Base-by-base conservation (phyloP, 2,329 filamentous ascomycete genomes). In the Aspergillus niger region DNA sequence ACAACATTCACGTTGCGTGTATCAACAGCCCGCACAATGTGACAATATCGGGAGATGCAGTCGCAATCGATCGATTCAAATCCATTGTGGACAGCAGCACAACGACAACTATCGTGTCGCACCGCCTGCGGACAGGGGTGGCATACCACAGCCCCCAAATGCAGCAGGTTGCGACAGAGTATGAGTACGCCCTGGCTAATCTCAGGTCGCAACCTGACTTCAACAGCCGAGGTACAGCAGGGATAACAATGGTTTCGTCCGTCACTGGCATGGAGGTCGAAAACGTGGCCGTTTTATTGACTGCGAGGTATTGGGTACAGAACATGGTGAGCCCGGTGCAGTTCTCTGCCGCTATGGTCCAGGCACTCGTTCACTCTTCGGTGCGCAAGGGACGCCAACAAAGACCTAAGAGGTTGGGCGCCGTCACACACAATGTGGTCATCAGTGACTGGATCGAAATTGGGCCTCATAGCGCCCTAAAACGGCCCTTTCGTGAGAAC, bases 401-500 rank as follows among this genome's bases (percentile, higher is more conserved):
- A 38, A 10, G 32, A 10, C 32, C 8, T 7, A 38, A 38, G 2
- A 10, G 32, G 13, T 3, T 38, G 32, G 32, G 32, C 10, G 32
- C 32, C 32, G 13, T 11, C 2, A 38, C 8, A 38, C 32, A 11
- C 32, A 38, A 4, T 26, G 24, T 26, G 3, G 24, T 38, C 3
- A 11, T 38, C 32, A 38, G 32, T 38, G 32, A 38, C 32, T 38
- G 32, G 32, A 15, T 69, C 8, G 67, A 69, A 24, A 52, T 69
- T n/a, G 66, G 67, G 2, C 66, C 67, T 0, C 67, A 69, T 43
- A 15, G 52, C 4, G 62, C 62, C 2, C 51, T 69, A 5, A 44
- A 50, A 11, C 62, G 60, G 0, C 66, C 65, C 7, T 49, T 63
- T 4, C 28, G 43, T 11, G 30, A 69, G 50, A 26, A 26, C 3